Evolutionary conservation across 768 basidiomycete genomes (phyloP).

Genomic region (Tylopilus felleus): DNA sequence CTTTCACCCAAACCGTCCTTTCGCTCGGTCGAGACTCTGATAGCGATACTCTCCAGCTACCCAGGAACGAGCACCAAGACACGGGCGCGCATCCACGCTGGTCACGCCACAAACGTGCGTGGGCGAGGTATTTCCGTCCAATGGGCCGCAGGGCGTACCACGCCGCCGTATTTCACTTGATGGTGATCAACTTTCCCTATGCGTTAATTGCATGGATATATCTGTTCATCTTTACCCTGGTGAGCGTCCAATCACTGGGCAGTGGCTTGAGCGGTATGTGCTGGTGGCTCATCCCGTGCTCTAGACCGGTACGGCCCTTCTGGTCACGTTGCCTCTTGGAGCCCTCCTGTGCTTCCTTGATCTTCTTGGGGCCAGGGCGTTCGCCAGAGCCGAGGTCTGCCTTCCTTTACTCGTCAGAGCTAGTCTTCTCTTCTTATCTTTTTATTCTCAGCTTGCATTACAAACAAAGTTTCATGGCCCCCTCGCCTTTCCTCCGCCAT

Average conservation of each 20-base stretch:
- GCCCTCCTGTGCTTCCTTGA: conserved; percentile 75
- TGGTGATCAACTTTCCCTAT: conserved; percentile 75
- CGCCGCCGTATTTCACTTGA: conserved; percentile 61
- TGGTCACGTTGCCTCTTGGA: conserved; percentile 77
- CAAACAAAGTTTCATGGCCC: conserved; percentile 71
- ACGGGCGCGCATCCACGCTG: conserved; percentile 5
- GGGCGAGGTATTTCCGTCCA: conserved; percentile 65
- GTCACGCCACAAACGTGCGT: conserved; percentile 29
- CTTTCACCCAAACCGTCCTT: conserved; percentile 63
- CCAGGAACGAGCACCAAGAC: conserved; percentile 19
- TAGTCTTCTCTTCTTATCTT: conserved; percentile 11
- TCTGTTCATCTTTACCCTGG: conserved; percentile 77
- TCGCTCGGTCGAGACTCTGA: conserved; percentile 63
- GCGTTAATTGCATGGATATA: conserved; percentile 77
- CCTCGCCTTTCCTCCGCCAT: conserved; percentile 57
- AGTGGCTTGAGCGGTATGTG: conserved; percentile 6
- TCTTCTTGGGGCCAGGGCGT: conserved; percentile 67
- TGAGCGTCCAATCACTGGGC: conserved; percentile 27
- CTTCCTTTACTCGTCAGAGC: not conserved
- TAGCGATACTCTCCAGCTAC: no score
- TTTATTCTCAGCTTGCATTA: conserved; percentile 48
- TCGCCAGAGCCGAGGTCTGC: conserved; percentile 67
- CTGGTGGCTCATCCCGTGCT: conserved; percentile 15
- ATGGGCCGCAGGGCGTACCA: conserved; percentile 57
- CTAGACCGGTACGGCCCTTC: conserved; percentile 73